phyloP scores from a whole-genome alignment of 2,329 filamentous ascomycete species.

The Proliferodiscus dingleyae region DNA sequence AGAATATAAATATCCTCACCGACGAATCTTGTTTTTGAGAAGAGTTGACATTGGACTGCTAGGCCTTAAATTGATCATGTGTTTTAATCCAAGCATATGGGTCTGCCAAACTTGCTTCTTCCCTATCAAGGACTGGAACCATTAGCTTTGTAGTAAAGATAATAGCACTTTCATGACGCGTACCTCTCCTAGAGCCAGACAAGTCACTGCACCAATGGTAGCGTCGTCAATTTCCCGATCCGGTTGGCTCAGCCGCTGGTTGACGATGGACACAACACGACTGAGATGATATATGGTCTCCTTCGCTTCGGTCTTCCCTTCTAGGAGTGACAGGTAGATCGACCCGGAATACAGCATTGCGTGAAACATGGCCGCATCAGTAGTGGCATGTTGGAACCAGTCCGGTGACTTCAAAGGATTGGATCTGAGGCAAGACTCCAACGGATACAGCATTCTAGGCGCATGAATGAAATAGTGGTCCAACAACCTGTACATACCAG shows the following conservation, averaged over 20 bases:
- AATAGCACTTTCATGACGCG: neutral
- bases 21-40: slow-evolving; percentile 18
- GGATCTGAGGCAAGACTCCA: slow-evolving; percentile 8
- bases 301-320: slow-evolving; percentile 14
- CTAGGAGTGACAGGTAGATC: slow-evolving; percentile 14
- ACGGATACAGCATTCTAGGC: slow-evolving; percentile 13
- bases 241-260: slow-evolving; percentile 10
- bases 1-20: slow-evolving; percentile 4
- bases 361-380: slow-evolving; percentile 21
- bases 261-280: slow-evolving; percentile 12
- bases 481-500: slow-evolving; percentile 12
- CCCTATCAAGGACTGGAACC: slow-evolving; percentile 16
- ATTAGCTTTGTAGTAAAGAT: neutral
- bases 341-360: slow-evolving; percentile 21
- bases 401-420: slow-evolving; percentile 15
- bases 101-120: slow-evolving; percentile 17
- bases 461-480: slow-evolving; percentile 15
- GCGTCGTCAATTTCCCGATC: slow-evolving; percentile 8
- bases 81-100: slow-evolving; percentile 23
- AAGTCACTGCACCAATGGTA: slow-evolving; percentile 20
- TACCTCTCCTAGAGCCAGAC: slow-evolving; percentile 21
- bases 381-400: slow-evolving; percentile 22
- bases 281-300: slow-evolving; percentile 16
- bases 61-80: slow-evolving; percentile 13
- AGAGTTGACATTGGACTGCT: slow-evolving; percentile 6